phyloP scores from a whole-genome alignment of 768 basidiomycete species.

The Suillus americanus region DNA sequence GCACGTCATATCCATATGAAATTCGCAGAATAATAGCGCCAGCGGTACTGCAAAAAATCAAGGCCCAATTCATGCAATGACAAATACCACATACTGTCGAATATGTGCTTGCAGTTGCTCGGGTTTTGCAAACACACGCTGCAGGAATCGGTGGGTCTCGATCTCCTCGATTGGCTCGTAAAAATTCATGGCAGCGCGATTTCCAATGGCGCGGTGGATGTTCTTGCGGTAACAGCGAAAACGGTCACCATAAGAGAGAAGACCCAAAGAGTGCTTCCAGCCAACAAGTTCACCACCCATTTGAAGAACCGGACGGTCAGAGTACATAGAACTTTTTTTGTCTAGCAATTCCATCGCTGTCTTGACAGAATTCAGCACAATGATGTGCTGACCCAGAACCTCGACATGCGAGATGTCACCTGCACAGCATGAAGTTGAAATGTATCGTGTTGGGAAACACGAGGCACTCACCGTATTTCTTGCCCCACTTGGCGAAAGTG shows the following conservation, averaged over 20 bases:
- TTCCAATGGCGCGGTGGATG: constrained; percentile 41
- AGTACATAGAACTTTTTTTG: constrained; percentile 64
- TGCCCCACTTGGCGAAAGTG: constrained; percentile 43
- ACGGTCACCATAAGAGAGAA: constrained; percentile 39
- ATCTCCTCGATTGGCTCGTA: constrained; percentile 37
- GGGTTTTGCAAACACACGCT: constrained; percentile 38
- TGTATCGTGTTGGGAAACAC: background rate
- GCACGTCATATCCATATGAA: constrained; percentile 56
- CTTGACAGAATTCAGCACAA: constrained; percentile 53
- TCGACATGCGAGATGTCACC: constrained; percentile 62
- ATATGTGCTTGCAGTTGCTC: constrained; percentile 36
- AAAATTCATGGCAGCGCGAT: constrained; percentile 33
- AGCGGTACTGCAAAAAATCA: constrained; percentile 35
- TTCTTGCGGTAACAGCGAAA: constrained; percentile 43
- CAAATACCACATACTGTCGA: constrained; percentile 35
- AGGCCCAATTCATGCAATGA: constrained; percentile 1
- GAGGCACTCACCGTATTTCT: constrained; percentile 38
- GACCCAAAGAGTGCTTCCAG: constrained; percentile 33
- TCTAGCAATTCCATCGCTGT: constrained; percentile 60
- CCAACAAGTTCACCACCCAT: constrained; percentile 38
- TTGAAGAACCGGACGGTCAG: constrained; percentile 53
- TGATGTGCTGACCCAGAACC: constrained; percentile 56
- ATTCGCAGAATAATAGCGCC: constrained; percentile 54
- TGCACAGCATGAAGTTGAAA: constrained; percentile 17
- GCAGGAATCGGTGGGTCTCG: constrained; percentile 43